Base-by-base conservation (phyloP, 2,329 filamentous ascomycete species). In the Aaosphaeria pasadenensis region DNA sequence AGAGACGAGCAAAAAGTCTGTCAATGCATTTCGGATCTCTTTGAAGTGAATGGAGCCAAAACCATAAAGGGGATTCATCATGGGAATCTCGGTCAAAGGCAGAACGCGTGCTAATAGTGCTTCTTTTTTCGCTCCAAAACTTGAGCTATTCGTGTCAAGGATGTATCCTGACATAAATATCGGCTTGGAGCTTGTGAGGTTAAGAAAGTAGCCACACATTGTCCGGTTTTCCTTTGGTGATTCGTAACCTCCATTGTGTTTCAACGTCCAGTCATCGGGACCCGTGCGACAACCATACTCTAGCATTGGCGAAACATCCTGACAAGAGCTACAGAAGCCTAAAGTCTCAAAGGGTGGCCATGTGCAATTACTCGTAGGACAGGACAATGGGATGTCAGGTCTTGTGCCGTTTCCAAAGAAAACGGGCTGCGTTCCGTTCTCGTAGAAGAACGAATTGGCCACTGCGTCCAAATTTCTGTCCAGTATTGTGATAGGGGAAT, bases 331-430 rank as follows among this genome's bases (percentile, higher is more conserved):
- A 11, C 62, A 68, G 0, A 68, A 43, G 0, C 33, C 62, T 0
- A 68, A 46, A 0, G 62, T 61, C 0, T 67, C 51, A 31, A 67
- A 66, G 0, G 1, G 6, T 1, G 60, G 57, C 62, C 62, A 68
- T 0, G 59, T 60, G 13, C 64, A 68, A 7, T 66, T 67, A 5
- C 58, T 63, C 0, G 53, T 62, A 0, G 62, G 63, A 11, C 64
- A 68, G 0, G 56, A 57, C 0, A 67, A 31, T 0, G 62, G 60
- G 2, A 68, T 57, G 0, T 65, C 62, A 0, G 60, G 46, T 1
- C 62, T 46, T 0, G 57, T 58, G 0, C 59, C 59, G 28, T 66
- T 64, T 0, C 62, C 62, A 9, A 62, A 60, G 0, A 3, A 24
- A 0, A 63, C 30, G 0, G 58, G 56, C 2, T 60, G 50, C 0